Evolutionary conservation across 2,329 filamentous ascomycete species (phyloP), one percentile per base, ranked within the genome.

Genomic region (Neonectria hederae): DNA sequence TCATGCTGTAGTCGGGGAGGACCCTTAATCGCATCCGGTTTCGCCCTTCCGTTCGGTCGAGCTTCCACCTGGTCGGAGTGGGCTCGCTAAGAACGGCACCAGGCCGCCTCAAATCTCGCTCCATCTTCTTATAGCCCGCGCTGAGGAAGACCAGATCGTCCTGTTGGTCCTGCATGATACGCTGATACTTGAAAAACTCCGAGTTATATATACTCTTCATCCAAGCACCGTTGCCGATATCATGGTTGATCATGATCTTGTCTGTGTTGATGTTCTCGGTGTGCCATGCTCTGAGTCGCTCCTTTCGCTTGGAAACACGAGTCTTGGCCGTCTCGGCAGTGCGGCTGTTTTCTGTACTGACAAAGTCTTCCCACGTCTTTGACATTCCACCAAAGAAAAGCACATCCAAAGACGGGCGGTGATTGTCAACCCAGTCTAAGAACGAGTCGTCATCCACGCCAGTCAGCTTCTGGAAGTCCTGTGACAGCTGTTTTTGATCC

Each of bases 181-280:
- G 87, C 76, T 98, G 95, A 69, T 97, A 91, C 76, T 97, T 98
- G 75, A 95, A 87, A 69, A 96, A 91, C 76, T 99, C 96, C 0
- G 95, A 93, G 53, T 91, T 90, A 77, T 95, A 96, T 43, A 99
- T 97, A 72, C 97, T 98, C 72, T 94, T 93, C 82, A 95, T 92
- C 96, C 95, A 99, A 63, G 95, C 90, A 43, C 88, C 90, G 60
- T 96, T 95, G 0, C 93, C 92, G 69, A 92, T 89, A 72, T 97
- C 93, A 74, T 98, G 95, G n/a, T 89, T 89, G 58, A 91, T 84
- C 62, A 94, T 86, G 17, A 91, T 83, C 67, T 91, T 92, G 19
- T 97, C 92, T 10, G 86, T 86, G 22, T 86, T 85, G 5, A 87
- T 79, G 54, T 90, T 89, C 68, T 95, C 91, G 2, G 84, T 79